phyloP scores from a whole-genome alignment of 2,329 filamentous ascomycete genomes.

The Graphilbum fragrans region DNA sequence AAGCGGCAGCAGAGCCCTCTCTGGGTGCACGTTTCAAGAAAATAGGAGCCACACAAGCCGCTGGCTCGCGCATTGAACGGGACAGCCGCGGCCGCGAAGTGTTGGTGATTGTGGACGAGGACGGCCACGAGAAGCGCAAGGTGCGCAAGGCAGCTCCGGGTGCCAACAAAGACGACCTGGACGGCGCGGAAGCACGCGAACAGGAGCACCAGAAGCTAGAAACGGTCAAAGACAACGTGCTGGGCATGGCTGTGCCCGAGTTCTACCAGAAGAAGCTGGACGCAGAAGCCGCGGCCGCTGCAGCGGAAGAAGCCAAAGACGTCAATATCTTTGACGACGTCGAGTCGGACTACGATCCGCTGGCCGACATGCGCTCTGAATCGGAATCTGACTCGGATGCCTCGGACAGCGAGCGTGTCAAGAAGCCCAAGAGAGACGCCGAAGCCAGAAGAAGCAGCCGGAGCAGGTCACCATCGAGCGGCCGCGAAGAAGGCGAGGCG shows the following conservation, averaged over 20 bases:
- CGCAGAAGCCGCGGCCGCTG: conserved; percentile 27
- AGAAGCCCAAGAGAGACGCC: not conserved
- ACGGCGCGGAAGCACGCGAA: conserved; percentile 21
- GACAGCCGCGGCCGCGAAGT: conserved; percentile 51
- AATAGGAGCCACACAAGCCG: conserved; percentile 42
- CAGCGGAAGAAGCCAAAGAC: conserved; percentile 39
- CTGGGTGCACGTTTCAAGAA: conserved; percentile 53
- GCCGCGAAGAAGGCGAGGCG: conserved; percentile 6
- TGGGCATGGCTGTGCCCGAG: conserved; percentile 56
- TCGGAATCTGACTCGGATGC: conserved; percentile 17
- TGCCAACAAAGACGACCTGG: conserved; percentile 16
- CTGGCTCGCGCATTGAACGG: conserved; percentile 45
- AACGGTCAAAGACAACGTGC: conserved; percentile 31
- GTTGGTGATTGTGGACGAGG: conserved; percentile 52
- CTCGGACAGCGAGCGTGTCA: conserved; percentile 5
- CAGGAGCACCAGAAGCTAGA: conserved; percentile 22
- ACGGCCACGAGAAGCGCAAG: conserved; percentile 55
- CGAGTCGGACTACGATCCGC: conserved; percentile 55
- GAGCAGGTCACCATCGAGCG: conserved; percentile 11
- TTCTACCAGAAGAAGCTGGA: conserved; percentile 37
- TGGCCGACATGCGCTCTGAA: conserved; percentile 43
- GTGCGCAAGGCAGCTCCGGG: conserved; percentile 18
- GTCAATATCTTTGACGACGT: conserved; percentile 55
- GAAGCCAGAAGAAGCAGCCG: conserved; percentile 2
- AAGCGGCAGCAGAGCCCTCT: conserved; percentile 35